phyloP scores from a whole-genome alignment of 768 basidiomycete species.

The Trametes cubensis region DNA sequence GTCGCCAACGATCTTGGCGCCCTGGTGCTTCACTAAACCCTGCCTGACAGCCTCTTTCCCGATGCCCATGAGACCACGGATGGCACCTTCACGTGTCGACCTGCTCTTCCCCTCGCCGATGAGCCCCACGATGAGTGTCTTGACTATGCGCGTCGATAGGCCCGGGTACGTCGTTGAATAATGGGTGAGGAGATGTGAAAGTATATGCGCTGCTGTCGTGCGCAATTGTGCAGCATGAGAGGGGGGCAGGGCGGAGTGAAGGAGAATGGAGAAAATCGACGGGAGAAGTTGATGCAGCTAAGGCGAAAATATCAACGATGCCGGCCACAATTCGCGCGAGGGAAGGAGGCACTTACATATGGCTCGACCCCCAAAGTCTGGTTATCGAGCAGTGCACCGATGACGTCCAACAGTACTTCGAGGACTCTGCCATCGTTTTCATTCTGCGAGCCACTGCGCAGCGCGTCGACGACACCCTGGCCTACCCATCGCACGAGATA shows the following conservation, averaged over 20 bases:
- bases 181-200: slow-evolving; percentile 78
- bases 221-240: slow-evolving; percentile 74
- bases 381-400: slow-evolving; percentile 85
- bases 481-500: slow-evolving; percentile 96
- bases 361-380: slow-evolving; percentile 91
- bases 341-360: slow-evolving; percentile 65
- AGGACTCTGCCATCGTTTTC: slow-evolving; percentile 73
- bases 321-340: not conserved
- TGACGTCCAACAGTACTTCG: slow-evolving; percentile 82
- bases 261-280: slow-evolving; percentile 85
- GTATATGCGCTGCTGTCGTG: slow-evolving; percentile 78
- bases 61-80: slow-evolving; percentile 82
- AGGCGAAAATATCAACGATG: not conserved
- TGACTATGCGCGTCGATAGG: slow-evolving; percentile 87
- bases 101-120: slow-evolving; percentile 69
- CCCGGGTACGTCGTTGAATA: slow-evolving; percentile 90
- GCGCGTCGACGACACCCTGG: slow-evolving; percentile 75
- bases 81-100: slow-evolving; percentile 87
- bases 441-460: slow-evolving; percentile 51
- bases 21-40: slow-evolving; percentile 80
- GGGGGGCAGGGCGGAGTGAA: slow-evolving; percentile 83
- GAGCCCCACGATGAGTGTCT: slow-evolving; percentile 88
- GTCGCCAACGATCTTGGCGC: slow-evolving; percentile 71
- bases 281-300: slow-evolving; percentile 97
- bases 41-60: slow-evolving; percentile 85